These are phyloP conservation scores for Oemleria cerasiformis DNA, from an alignment of 306 rosid genomes.

Conservation along the genomic window DNA sequence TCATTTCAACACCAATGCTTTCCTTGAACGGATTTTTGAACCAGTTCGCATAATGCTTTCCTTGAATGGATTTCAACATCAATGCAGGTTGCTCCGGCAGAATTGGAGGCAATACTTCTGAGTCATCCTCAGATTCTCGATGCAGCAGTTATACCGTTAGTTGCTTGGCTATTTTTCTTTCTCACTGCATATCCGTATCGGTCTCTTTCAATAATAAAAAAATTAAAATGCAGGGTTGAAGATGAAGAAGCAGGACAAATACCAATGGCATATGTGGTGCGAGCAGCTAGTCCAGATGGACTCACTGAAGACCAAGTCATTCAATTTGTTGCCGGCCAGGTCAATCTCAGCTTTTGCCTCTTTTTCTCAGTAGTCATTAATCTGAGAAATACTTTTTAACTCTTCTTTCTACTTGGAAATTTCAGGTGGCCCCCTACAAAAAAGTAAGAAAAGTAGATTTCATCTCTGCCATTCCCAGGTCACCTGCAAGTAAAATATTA, in stretches of 20 bases:
- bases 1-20: conserved; percentile 2
- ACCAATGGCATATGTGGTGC: conserved; percentile 88
- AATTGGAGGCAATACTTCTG: conserved; percentile 73
- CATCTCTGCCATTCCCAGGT: conserved; percentile 63
- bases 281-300: conserved; percentile 37
- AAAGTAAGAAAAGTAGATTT: conserved; percentile 73
- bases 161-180: conserved; percentile 16
- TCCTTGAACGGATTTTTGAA: background rate
- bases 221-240: conserved; percentile 48
- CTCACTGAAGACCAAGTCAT: conserved; percentile 70
- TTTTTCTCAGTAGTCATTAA: background rate
- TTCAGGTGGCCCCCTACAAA: conserved; percentile 92
- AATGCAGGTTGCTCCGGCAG: conserved; percentile 91
- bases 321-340: conserved; percentile 80
- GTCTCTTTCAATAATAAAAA: conserved; percentile 14
- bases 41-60: background rate
- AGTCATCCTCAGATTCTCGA: conserved; percentile 76
- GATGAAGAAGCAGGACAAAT: conserved; percentile 85
- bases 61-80: too few species aligned
- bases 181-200: conserved; percentile 11
- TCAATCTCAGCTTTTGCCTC: conserved; percentile 15
- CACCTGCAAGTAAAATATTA: conserved; percentile 85
- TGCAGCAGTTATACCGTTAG: conserved; percentile 88
- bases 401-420: conserved; percentile 8
- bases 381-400: background rate